Base-by-base conservation (phyloP, 176 grass and related monocot species). In the Alopecurus myosuroides region DNA sequence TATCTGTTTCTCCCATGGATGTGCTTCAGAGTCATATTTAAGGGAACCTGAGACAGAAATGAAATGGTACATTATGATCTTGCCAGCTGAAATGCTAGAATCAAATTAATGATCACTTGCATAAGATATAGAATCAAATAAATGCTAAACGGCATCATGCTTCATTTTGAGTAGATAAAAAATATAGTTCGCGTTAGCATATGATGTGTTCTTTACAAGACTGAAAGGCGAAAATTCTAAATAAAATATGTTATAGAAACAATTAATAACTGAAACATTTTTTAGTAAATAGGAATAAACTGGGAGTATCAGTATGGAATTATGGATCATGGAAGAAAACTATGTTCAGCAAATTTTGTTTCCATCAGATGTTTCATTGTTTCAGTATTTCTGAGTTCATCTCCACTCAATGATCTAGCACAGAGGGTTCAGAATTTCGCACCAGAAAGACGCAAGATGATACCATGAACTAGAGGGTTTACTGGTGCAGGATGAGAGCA, bases 41-140 rank as follows among this genome's bases (percentile, higher is more conserved):
- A 88, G 62, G 86, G 57, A 91, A 94, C 90, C 91, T 94, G 87
- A 70, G 49, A 78, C 4, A 45, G 40, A 79, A 85, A 82, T 23
- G 26, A n/a, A n/a, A 86, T n/a, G 51, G 57, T 61, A 30, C 22
- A 17, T 63, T 68, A 74, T 5, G 26, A 29, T 80, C 20, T 37
- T 79, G 7, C 28, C 25, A 31, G 5, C 70, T 42, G 19, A 42
- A 71, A 79, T 67, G 71, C 3, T 44, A 33, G 7, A 36, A 74
- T 39, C 30, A 56, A 70, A 76, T n/a, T 8, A 1, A 19, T 42
- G 62, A 9, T 61, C 64, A 33, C 29, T 64, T 31, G 60, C 60
- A 18, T 4, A 36, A 67, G 9, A 37, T 67, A 37, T 1, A 67
- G 1, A 20, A 67, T 37, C 64, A 19, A 36, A 67, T 22, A 67